Evolutionary conservation across 2,329 filamentous ascomycete species (phyloP).

Genomic region (Nannizziopsis barbatae): DNA sequence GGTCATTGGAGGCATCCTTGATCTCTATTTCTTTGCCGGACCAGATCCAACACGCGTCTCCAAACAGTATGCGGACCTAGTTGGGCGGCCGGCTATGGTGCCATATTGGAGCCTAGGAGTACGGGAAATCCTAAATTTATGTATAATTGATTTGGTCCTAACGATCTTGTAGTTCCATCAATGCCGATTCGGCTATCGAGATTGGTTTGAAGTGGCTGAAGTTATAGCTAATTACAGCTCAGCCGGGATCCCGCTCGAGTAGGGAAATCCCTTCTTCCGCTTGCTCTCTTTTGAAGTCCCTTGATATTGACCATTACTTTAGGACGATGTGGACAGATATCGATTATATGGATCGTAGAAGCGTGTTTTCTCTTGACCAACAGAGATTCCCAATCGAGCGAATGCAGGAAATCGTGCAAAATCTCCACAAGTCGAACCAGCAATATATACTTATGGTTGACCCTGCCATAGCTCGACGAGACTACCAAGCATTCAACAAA

Average conservation of each 20-base stretch:
- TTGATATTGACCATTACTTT: background rate
- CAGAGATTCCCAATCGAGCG: slow-evolving; percentile 41
- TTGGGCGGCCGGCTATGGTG: background rate
- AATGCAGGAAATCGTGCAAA: slow-evolving; percentile 42
- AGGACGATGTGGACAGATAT: slow-evolving; percentile 30
- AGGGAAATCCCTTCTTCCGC: slow-evolving; percentile 3
- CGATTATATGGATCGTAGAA: slow-evolving; percentile 50
- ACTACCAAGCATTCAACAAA: slow-evolving; percentile 45
- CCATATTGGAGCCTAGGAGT: slow-evolving; percentile 2
- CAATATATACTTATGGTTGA: slow-evolving; percentile 54
- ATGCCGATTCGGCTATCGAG: slow-evolving; percentile 70
- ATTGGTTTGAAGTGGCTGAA: slow-evolving; percentile 56
- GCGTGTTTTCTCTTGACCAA: slow-evolving; percentile 48
- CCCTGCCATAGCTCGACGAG: slow-evolving; percentile 58
- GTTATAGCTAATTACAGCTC: slow-evolving; percentile 44
- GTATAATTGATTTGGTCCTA: background rate
- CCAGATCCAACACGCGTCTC: background rate
- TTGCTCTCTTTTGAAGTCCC: background rate
- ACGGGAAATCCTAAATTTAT: background rate
- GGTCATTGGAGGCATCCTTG: background rate
- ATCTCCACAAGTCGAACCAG: slow-evolving; percentile 44
- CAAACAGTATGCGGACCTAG: slow-evolving; percentile 1
- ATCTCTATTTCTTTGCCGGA: slow-evolving; percentile 1
- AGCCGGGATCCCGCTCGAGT: slow-evolving; percentile 48
- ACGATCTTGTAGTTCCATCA: slow-evolving; percentile 52